Evolutionary conservation across 805 yeast species (phyloP), one percentile per base, ranked within the genome.

Genomic region (Torulaspora microellipsoides): DNA sequence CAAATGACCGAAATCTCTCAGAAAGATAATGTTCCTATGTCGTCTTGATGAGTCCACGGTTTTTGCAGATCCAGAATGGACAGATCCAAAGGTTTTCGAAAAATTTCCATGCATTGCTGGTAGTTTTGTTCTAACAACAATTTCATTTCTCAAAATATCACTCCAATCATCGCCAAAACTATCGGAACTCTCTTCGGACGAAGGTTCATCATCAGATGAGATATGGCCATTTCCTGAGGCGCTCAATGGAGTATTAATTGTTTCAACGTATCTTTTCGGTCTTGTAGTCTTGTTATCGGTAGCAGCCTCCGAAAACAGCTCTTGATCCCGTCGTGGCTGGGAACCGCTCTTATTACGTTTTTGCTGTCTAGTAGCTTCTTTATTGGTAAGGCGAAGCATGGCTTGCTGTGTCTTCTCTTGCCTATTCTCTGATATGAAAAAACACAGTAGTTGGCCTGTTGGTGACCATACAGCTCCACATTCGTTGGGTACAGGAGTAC

Each of bases 401-500:
- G 72, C 65, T 28, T 61, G 64, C 34, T 66, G 64, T 54, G 66
- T 68, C 51, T 70, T 66, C 31, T 69, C 65, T 56, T 37, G 29
- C 45, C 66, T 68, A 36, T 66, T 71, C 38, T 76, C 77, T 0
- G 83, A 80, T 8, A 83, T 76, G 64, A 87, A 88, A 56, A 90
- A 90, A 58, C 95, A 86, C 1, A 90, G 83, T 39, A 90, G 67
- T 46, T 78, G 78, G 0, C 96, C 96, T 3, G 78, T 75, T 10
- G 79, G 74, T 0, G 95, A 73, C 96, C 96, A 90, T 1, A 78
- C 70, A 0, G 95, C 96, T 8, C 96, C 96, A 68, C 96, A 90
- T 8, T 89, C 93, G 58, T 86, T 89, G 0, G 97, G 96, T 11
- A 90, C 75, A 0, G 97, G 97, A 0, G 95, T 86, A 32, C 87